phyloP scores from a whole-genome alignment of 768 basidiomycete species.

The Auriscalpium microsporum region DNA sequence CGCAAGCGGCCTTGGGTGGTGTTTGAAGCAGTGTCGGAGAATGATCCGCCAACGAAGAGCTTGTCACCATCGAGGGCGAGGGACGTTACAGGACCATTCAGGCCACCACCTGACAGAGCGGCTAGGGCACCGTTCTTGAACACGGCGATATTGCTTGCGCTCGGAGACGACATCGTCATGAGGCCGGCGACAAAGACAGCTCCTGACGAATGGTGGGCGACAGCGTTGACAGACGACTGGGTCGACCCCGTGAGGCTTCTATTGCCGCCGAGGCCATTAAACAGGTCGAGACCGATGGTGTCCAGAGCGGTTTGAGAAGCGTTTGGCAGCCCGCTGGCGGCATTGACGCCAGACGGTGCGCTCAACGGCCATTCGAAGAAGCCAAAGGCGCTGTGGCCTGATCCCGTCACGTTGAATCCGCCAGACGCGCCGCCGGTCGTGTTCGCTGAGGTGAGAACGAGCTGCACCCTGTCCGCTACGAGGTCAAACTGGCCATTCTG shows the following conservation, averaged over 20 bases:
- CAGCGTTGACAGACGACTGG: conserved; percentile 38
- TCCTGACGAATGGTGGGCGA: conserved; percentile 60
- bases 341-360: conserved; percentile 39
- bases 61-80: conserved; percentile 53
- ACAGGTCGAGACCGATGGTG: conserved; percentile 49
- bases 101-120: conserved; percentile 52
- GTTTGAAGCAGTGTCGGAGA: conserved; percentile 55
- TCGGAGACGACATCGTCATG: conserved; percentile 54
- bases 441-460: conserved; percentile 61
- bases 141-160: conserved; percentile 60
- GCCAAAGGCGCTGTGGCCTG: conserved; percentile 55
- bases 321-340: conserved; percentile 56
- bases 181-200: conserved; percentile 67
- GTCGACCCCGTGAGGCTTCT: conserved; percentile 29
- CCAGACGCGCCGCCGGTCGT: conserved; percentile 22
- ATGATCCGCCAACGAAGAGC: conserved; percentile 84
- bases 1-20: conserved; percentile 45
- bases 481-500: conserved; percentile 65
- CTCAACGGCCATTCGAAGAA: conserved; percentile 82
- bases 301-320: conserved; percentile 64
- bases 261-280: conserved; percentile 48
- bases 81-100: conserved; percentile 72
- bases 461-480: conserved; percentile 80
- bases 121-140: conserved; percentile 53
- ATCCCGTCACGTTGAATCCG: conserved; percentile 25